These are phyloP conservation scores for Coniochaeta ligniaria DNA, from an alignment of 2,329 filamentous ascomycete genomes.

Conservation along the genomic window DNA sequence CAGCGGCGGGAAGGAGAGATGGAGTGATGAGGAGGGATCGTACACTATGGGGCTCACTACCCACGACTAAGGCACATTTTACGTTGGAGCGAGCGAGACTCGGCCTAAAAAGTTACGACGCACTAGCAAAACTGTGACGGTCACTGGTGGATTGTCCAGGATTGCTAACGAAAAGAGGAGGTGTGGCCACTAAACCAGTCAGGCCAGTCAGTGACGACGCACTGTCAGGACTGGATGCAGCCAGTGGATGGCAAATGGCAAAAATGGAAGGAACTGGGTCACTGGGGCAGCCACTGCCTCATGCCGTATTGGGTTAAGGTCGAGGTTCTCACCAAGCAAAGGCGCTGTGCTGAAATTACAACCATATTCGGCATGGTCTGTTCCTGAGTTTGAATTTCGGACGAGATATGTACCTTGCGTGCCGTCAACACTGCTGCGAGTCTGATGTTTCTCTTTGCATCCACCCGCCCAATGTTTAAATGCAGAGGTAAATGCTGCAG, in stretches of 20 bases:
- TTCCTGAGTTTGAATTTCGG: not conserved
- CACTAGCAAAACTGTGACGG: not conserved
- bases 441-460: not conserved
- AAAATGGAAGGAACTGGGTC: not conserved
- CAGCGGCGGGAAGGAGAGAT: conserved; percentile 10
- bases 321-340: not conserved
- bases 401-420: not conserved
- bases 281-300: not conserved
- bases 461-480: not conserved
- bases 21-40: not conserved
- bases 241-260: not conserved
- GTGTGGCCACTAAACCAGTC: not conserved
- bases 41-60: not conserved
- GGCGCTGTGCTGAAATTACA: not conserved
- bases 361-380: not conserved
- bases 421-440: not conserved
- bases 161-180: not conserved
- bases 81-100: not conserved
- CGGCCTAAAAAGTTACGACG: not conserved
- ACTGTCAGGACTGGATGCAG: not conserved
- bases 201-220: not conserved
- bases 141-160: not conserved
- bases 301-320: not conserved
- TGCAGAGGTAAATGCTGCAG: no score
- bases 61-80: not conserved